A percentile compares a stretch with the other conserved stretches of the same genome.
Evolutionary conservation across 139 green algal species (phyloP).

Genomic region (Pseudopediastrum boryanum): DNA sequence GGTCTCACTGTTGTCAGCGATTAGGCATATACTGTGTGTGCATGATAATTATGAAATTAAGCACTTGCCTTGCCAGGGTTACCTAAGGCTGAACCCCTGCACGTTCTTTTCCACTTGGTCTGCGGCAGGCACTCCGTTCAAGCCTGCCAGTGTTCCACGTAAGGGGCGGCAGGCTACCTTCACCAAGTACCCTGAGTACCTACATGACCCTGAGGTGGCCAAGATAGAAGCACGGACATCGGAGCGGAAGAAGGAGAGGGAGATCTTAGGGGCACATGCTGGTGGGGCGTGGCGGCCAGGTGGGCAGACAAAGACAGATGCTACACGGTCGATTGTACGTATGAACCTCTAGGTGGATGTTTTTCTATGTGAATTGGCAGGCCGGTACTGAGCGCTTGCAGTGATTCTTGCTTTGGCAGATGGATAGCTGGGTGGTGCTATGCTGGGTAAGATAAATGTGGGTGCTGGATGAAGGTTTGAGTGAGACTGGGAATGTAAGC

Average conservation of each 20-base stretch:
- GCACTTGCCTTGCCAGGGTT: too few relatives aligned
- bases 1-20: too few relatives aligned
- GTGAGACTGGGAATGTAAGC: too few relatives aligned
- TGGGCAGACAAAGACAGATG: constrained; percentile 30
- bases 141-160: background rate
- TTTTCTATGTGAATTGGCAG: too few relatives aligned
- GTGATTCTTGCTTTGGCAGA: too few relatives aligned
- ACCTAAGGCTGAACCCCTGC: too few relatives aligned
- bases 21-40: too few relatives aligned
- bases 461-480: too few relatives aligned
- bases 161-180: constrained; percentile 27
- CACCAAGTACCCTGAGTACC: constrained; percentile 28
- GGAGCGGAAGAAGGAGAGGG: constrained; percentile 15
- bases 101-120: too few relatives aligned
- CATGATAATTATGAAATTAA: too few relatives aligned
- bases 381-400: background rate
- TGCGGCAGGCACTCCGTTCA: background rate
- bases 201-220: constrained; percentile 31
- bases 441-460: too few relatives aligned
- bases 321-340: constrained; percentile 29
- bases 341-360: constrained; percentile 37
- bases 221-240: constrained; percentile 2
- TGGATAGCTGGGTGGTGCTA: too few relatives aligned
- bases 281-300: constrained; percentile 20
- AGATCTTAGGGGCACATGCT: constrained; percentile 18